Percentiles rank a stretch among this genome's conserved stretches.
phyloP scores from a whole-genome alignment of 257 asterid genomes.

The Coffea eugenioides region DNA sequence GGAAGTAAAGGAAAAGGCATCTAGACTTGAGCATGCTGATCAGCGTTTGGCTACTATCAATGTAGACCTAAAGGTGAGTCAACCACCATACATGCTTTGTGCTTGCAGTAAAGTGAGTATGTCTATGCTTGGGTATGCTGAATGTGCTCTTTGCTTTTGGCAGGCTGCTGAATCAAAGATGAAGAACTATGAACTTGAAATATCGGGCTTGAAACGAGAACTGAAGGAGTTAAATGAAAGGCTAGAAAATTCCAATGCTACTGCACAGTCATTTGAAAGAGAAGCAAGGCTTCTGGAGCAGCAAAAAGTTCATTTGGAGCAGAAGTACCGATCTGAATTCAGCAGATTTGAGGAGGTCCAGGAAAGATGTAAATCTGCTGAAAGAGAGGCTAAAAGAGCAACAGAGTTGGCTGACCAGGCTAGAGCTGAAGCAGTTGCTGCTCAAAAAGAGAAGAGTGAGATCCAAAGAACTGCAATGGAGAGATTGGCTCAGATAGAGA shows the following conservation, averaged over 20 bases:
- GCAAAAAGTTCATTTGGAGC: constrained; percentile 76
- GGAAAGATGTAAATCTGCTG: constrained; percentile 83
- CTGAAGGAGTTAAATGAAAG: constrained; percentile 62
- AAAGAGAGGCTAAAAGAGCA: constrained; percentile 77
- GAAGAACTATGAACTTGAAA: constrained; percentile 64
- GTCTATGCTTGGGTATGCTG: not conserved
- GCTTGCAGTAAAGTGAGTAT: not conserved
- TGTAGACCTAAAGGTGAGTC: constrained; percentile 77
- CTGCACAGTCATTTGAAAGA: constrained; percentile 70
- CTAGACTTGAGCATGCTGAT: constrained; percentile 80
- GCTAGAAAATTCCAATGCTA: constrained; percentile 51
- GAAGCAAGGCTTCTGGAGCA: constrained; percentile 78
- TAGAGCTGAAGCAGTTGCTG: constrained; percentile 81
- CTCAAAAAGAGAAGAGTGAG: constrained; percentile 74
- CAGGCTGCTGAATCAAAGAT: constrained; percentile 94
- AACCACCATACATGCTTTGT: not conserved
- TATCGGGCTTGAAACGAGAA: constrained; percentile 53
- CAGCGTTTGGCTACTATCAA: constrained; percentile 76
- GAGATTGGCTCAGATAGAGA: constrained; percentile 75
- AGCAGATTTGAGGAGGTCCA: constrained; percentile 73
- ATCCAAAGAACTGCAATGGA: constrained; percentile 78
- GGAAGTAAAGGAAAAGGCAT: constrained; percentile 66
- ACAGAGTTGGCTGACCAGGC: constrained; percentile 90
- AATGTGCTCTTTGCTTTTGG: constrained; percentile 9
- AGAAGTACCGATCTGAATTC: constrained; percentile 65